These are phyloP conservation scores for Alternaria sp. DNA, from an alignment of 2,329 filamentous ascomycete species.

Conservation along the genomic window DNA sequence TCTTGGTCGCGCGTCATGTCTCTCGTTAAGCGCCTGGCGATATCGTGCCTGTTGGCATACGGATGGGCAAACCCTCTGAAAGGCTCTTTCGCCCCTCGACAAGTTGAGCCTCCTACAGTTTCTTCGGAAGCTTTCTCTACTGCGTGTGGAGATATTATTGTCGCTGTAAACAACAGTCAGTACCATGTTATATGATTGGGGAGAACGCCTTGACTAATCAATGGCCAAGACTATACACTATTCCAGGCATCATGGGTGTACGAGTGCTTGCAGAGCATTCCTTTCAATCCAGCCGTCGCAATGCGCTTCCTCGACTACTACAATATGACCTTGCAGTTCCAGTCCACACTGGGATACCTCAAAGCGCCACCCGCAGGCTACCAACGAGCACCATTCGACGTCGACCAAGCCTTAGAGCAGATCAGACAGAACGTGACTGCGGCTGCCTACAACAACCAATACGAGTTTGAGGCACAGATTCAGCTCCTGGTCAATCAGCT, in stretches of 20 bases:
- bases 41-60: not conserved
- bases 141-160: not conserved
- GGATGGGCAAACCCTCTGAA: not conserved
- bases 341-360: slow-evolving; percentile 53
- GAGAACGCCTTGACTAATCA: not conserved
- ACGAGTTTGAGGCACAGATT: slow-evolving; percentile 49
- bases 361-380: slow-evolving; percentile 50
- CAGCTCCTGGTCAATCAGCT: slow-evolving; percentile 35
- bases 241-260: slow-evolving; percentile 5
- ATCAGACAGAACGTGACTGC: slow-evolving; percentile 33
- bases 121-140: not conserved
- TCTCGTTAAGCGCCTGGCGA: not conserved
- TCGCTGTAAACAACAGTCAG: not conserved
- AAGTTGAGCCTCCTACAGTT: not conserved
- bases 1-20: not conserved
- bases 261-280: slow-evolving; percentile 52
- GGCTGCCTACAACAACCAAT: slow-evolving; percentile 45
- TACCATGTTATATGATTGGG: not conserved
- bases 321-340: slow-evolving; percentile 54
- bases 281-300: slow-evolving; percentile 55
- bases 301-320: slow-evolving; percentile 54
- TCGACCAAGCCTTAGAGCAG: slow-evolving; percentile 33
- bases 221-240: not conserved
- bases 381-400: slow-evolving; percentile 50
- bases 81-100: not conserved